Conservation (phyloP, 2,329 filamentous ascomycete species). For the Fusarium musae region DNA sequence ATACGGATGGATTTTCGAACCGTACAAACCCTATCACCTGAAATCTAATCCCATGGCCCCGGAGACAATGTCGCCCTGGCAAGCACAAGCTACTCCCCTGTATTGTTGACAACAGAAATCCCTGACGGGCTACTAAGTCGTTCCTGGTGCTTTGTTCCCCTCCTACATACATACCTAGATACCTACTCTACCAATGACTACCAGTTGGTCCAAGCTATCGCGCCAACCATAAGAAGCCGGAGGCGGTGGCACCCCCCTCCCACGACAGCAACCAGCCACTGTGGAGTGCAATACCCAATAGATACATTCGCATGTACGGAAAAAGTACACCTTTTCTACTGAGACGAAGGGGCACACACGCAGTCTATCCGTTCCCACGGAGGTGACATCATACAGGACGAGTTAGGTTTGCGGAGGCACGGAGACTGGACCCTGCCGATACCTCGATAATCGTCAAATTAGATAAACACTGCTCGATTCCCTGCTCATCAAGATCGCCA, state of each 20-base stretch:
- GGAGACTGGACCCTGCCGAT: background rate
- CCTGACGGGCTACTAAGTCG: background rate
- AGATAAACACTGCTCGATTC: background rate
- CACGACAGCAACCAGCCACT: background rate
- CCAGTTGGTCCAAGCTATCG: too few species aligned
- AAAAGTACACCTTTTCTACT: background rate
- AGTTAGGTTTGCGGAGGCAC: background rate
- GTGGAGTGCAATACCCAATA: background rate
- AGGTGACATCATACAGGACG: background rate
- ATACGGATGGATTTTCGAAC: too few species aligned
- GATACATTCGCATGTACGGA: background rate
- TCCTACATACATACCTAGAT: background rate
- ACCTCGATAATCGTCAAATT: background rate
- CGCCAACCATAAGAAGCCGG: too few species aligned
- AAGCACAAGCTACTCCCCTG: background rate
- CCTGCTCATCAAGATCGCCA: background rate
- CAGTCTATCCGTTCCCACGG: fast-evolving
- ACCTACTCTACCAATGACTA: background rate
- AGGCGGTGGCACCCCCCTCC: too few species aligned
- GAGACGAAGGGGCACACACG: background rate
- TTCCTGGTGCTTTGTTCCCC: background rate
- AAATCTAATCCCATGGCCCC: background rate
- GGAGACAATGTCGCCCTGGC: background rate
- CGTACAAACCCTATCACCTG: too few species aligned
- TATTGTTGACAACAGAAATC: background rate